Base-by-base conservation (phyloP, 768 basidiomycete genomes). In the Naganishia onofrii region DNA sequence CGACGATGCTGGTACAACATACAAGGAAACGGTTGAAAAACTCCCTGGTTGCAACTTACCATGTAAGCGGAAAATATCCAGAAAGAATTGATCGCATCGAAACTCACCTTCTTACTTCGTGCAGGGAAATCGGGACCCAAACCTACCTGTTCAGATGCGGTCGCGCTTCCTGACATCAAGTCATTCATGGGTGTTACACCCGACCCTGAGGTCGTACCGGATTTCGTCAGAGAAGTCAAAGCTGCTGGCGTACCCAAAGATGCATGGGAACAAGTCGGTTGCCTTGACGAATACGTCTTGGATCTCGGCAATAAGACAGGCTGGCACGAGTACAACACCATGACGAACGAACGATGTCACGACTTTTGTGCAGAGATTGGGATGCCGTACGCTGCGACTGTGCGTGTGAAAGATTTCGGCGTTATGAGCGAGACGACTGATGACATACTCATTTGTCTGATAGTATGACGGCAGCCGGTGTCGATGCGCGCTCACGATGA, bases 31-130 rank as follows among this genome's bases (percentile, higher is more conserved):
- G 23, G 44, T 71, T 36, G 57, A 55, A 23, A 29, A 13, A 17
- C 57, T 71, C n/a, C 70, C 70, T 15, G 70, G 70, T 19, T 71
- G 70, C 51, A 70, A 70, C 32, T 17, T 38, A 15, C 70, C 65
- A 42, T 70, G 70, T 67, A 28, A 66, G 64, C 36, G 34, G 23
- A 7, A 26, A 13, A 6, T 26, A n/a, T n/a, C n/a, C 55, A 32
- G 29, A 5, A 23, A 32, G 36, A n/a, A 46, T 29, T 34, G n/a
- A n/a, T 31, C 21, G 32, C 38, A 2, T 15, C 23, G 38, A 23
- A 44, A 12, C 12, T 34, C 23, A n/a, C 23, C n/a, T 12, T n/a
- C 26, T 54, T 8, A 19, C 9, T 7, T 6, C 29, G 12, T 28
- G 17, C 21, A 69, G 68, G 68, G 68, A 32, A 56, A 36, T 69